A percentile compares a stretch with the other conserved stretches of the same genome.
These are phyloP conservation scores for Pyrus hybrid DNA, from an alignment of 331 rosid species.

Conservation along the genomic window DNA sequence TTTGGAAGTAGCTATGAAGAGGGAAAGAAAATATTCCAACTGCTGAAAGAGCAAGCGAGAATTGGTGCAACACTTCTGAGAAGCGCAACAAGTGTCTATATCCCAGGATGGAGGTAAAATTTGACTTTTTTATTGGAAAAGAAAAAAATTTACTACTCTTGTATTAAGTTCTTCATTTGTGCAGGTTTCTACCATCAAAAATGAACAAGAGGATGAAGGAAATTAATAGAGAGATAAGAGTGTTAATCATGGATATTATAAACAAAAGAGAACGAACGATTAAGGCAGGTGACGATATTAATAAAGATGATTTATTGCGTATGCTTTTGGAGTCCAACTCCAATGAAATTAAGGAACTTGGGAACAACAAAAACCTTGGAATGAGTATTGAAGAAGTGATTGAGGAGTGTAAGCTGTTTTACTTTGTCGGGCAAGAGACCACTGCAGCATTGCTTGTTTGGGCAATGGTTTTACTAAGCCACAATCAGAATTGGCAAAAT, in stretches of 20 bases:
- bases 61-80: neutral
- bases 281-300: neutral
- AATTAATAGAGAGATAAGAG: constrained; percentile 7
- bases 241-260: constrained; percentile 1
- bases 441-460: constrained; percentile 17
- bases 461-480: constrained; percentile 22
- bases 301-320: constrained; percentile 8
- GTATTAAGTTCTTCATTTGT: neutral
- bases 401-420: constrained; percentile 31
- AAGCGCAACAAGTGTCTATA: neutral
- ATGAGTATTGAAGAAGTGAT: too few species aligned
- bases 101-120: constrained; percentile 47
- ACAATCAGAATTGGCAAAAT: constrained; percentile 23
- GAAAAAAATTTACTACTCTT: too few species aligned
- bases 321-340: constrained; percentile 14
- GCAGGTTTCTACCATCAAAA: constrained; percentile 26
- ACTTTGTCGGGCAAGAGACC: constrained; percentile 36
- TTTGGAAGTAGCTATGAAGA: constrained; percentile 39
- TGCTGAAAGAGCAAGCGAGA: constrained; percentile 18
- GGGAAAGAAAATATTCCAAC: constrained; percentile 37
- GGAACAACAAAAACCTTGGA: constrained; percentile 8
- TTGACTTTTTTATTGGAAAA: too few species aligned
- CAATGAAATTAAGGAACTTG: constrained; percentile 13
- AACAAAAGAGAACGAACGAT: constrained; percentile 7
- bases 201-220: constrained; percentile 18